phyloP scores from a whole-genome alignment of 2,329 filamentous ascomycete genomes.

The Cladosporium oxysporum region DNA sequence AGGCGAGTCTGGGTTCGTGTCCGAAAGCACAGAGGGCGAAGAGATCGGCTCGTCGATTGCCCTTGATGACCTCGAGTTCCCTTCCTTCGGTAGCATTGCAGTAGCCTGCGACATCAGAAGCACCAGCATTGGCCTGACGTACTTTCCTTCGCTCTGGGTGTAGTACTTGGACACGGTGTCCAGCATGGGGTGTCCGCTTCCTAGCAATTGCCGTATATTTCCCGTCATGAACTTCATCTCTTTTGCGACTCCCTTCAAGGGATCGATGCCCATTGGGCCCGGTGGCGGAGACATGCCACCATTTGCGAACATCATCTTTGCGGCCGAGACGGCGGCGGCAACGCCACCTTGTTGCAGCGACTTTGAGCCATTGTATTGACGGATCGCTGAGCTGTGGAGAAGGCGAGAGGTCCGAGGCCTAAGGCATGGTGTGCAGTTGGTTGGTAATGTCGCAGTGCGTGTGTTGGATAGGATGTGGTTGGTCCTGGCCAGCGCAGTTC shows the following conservation, averaged over 20 bases:
- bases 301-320: conserved; percentile 70
- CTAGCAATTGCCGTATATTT: conserved; percentile 89
- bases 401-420: conserved; percentile 30
- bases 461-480: conserved; percentile 26
- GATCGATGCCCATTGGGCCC: conserved; percentile 76
- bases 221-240: conserved; percentile 95
- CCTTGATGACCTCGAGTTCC: conserved; percentile 30
- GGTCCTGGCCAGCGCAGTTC: conserved; percentile 37
- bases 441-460: conserved; percentile 13
- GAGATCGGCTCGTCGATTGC: conserved; percentile 63
- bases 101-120: conserved; percentile 96
- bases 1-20: conserved; percentile 73
- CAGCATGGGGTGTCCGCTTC: conserved; percentile 89
- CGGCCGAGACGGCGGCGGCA: conserved; percentile 69
- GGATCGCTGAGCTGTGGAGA: conserved; percentile 34
- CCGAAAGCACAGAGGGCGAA: conserved; percentile 65
- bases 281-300: conserved; percentile 60
- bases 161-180: conserved; percentile 98
- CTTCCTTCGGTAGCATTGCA: conserved; percentile 68
- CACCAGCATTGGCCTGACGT: conserved; percentile 90
- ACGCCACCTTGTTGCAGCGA: conserved; percentile 61
- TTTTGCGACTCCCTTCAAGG: conserved; percentile 85
- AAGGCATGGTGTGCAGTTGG: conserved; percentile 37
- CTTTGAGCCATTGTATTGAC: conserved; percentile 39
- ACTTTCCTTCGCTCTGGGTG: conserved; percentile 93